A percentile compares a stretch with the other conserved stretches of the same genome.
Evolutionary conservation across 106 monocot species (phyloP).

Genomic region (Dactylorhiza incarnata): DNA sequence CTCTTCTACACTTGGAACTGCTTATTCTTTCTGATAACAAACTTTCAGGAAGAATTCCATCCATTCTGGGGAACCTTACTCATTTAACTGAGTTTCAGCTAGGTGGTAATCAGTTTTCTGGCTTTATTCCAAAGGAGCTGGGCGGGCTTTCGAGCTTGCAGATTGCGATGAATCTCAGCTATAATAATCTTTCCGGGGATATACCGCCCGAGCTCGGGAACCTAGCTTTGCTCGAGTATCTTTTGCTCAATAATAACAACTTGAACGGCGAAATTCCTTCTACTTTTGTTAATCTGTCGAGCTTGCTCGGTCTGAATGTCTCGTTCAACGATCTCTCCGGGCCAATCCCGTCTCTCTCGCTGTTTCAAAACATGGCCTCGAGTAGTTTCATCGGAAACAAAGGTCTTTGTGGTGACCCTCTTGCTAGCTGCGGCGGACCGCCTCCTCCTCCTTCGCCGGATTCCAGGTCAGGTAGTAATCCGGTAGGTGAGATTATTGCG

Average conservation of each 20-base stretch:
- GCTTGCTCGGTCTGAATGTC: constrained; percentile 75
- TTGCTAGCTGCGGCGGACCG: constrained; percentile 37
- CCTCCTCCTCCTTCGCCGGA: constrained; percentile 21
- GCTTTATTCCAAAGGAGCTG: constrained; percentile 64
- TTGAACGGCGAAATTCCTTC: constrained; percentile 74
- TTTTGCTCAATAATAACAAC: constrained; percentile 73
- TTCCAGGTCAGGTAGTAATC: constrained; percentile 12
- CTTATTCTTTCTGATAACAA: constrained; percentile 73
- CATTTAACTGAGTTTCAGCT: constrained; percentile 80
- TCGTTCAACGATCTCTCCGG: constrained; percentile 83
- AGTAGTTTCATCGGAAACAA: constrained; percentile 72
- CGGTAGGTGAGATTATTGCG: constrained; percentile 50
- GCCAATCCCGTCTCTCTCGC: constrained; percentile 47
- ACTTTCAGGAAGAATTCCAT: constrained; percentile 59
- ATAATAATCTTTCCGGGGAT: constrained; percentile 66
- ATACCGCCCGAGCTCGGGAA: constrained; percentile 82
- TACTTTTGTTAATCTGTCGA: constrained; percentile 66
- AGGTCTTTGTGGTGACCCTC: constrained; percentile 79
- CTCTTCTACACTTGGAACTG: constrained; percentile 58
- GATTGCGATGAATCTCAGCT: constrained; percentile 88
- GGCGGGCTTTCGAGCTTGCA: constrained; percentile 78
- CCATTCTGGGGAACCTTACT: constrained; percentile 61
- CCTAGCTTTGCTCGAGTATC: constrained; percentile 56
- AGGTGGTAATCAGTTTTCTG: constrained; percentile 76
- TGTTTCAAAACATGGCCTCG: constrained; percentile 54